Evolutionary conservation across 2,329 filamentous ascomycete genomes (phyloP).

Genomic region (Aspergillus sp.): DNA sequence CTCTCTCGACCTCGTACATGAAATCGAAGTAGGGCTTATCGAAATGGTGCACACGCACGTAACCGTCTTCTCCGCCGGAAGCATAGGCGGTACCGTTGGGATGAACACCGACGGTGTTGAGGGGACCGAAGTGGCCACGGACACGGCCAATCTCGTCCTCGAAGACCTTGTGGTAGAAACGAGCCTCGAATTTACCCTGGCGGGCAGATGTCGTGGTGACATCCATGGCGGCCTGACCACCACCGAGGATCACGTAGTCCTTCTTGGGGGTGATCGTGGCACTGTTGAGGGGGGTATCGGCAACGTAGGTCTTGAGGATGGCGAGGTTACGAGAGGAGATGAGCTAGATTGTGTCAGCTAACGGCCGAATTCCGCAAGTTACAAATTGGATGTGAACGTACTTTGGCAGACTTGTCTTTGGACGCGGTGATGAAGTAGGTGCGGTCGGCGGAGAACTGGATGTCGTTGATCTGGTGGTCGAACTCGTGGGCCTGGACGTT

Average conservation of each 20-base stretch:
- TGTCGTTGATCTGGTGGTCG: conserved; percentile 79
- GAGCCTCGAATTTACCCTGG: conserved; percentile 98
- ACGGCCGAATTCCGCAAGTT: background rate
- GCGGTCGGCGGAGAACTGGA: conserved; percentile 91
- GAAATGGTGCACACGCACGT: conserved; percentile 97
- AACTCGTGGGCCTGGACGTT: conserved; percentile 84
- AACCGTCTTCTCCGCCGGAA: conserved; percentile 95
- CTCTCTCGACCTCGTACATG: conserved; percentile 96
- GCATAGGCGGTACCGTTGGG: conserved; percentile 91
- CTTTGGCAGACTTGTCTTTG: conserved; percentile 97
- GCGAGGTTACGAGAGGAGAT: conserved; percentile 82
- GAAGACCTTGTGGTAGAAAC: conserved; percentile 99
- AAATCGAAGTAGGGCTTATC: conserved; percentile 99
- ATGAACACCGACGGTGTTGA: conserved; percentile 94
- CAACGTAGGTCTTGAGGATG: conserved; percentile 85
- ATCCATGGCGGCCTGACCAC: conserved; percentile 98
- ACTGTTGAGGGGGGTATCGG: conserved; percentile 95
- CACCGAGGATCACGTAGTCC: conserved; percentile 95
- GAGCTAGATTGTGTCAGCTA: conserved; percentile 53
- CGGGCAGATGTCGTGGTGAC: conserved; percentile 91
- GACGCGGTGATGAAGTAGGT: conserved; percentile 98
- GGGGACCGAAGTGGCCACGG: conserved; percentile 90
- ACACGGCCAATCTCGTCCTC: conserved; percentile 98
- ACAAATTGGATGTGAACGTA: conserved; percentile 35
- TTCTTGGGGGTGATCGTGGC: conserved; percentile 93